These are phyloP conservation scores for Apostasia ramifera DNA, from an alignment of 106 monocot species.

Conservation along the genomic window DNA sequence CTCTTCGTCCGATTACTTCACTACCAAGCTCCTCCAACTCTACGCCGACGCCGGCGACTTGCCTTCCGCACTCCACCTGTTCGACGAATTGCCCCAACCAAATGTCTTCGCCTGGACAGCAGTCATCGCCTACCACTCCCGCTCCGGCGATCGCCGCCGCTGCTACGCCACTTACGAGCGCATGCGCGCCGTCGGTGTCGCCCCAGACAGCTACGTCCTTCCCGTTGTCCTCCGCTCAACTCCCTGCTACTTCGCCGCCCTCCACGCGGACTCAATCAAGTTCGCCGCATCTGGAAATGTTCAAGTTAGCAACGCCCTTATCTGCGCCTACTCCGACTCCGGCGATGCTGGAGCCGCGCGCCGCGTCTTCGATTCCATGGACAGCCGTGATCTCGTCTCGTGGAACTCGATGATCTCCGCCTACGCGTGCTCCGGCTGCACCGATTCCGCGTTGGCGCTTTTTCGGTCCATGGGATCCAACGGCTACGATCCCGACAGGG, in stretches of 20 bases:
- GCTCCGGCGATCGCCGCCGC: background rate
- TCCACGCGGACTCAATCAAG: slow-evolving; percentile 27
- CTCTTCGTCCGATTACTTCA: slow-evolving; percentile 4
- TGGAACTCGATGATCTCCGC: slow-evolving; percentile 27
- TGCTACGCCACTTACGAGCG: slow-evolving; percentile 11
- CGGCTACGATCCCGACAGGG: slow-evolving; percentile 28
- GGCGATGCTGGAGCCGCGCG: slow-evolving; percentile 11
- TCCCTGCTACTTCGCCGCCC: background rate
- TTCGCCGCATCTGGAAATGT: slow-evolving; percentile 3
- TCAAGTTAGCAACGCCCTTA: slow-evolving; percentile 6
- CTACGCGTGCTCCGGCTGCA: slow-evolving; percentile 9
- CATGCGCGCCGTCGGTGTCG: slow-evolving; percentile 13
- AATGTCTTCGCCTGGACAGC: slow-evolving; percentile 31
- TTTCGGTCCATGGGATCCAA: slow-evolving; percentile 19
- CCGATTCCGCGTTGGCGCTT: slow-evolving; percentile 6
- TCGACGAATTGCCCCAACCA: slow-evolving; percentile 11
- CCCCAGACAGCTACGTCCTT: slow-evolving; percentile 26
- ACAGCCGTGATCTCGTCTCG: slow-evolving; percentile 8
- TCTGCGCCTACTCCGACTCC: slow-evolving; percentile 14
- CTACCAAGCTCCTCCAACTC: slow-evolving; percentile 28
- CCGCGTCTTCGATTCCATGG: slow-evolving; percentile 12
- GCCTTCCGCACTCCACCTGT: slow-evolving; percentile 18
- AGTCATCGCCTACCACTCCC: slow-evolving; percentile 20
- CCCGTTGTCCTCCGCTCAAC: slow-evolving; percentile 24
- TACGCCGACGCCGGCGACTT: slow-evolving; percentile 23